Conservation (phyloP, 139 green algal genomes). For the Parachlorella kessleri region DNA sequence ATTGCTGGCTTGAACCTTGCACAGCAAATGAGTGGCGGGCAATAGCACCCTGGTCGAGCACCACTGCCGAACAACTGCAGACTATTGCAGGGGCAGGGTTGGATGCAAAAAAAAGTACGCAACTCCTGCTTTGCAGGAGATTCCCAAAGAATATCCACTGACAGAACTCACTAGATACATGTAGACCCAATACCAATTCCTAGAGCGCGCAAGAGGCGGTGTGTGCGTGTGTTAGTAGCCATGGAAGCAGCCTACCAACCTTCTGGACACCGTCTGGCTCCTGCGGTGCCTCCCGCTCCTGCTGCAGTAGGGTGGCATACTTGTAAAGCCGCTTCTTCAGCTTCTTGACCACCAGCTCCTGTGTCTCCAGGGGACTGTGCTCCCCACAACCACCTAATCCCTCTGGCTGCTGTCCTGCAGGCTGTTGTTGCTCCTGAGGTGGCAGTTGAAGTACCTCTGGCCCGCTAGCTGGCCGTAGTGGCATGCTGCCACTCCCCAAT, state of each 20-base stretch:
- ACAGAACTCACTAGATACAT: too few species aligned
- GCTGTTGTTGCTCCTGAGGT: background rate
- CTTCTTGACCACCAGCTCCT: background rate
- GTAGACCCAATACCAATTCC: background rate
- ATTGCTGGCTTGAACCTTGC: too few species aligned
- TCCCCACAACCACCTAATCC: background rate
- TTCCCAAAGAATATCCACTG: too few species aligned
- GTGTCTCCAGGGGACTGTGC: background rate
- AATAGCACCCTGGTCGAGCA: background rate
- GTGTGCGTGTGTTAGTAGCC: background rate
- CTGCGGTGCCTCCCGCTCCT: too few species aligned
- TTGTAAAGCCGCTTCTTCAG: background rate
- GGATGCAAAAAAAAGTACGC: background rate
- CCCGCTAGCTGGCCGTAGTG: background rate
- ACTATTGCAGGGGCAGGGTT: background rate
- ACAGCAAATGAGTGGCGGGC: too few species aligned
- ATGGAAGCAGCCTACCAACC: too few species aligned
- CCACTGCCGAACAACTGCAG: background rate
- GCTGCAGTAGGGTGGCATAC: too few species aligned
- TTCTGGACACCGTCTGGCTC: too few species aligned
- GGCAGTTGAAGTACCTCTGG: background rate
- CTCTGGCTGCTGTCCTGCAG: background rate
- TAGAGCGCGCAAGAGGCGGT: background rate
- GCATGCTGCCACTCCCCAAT: background rate
- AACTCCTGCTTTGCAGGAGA: background rate